Evolutionary conservation across 768 basidiomycete species (phyloP), one percentile per base, ranked within the genome.

Genomic region (Suillus cothurnatus): DNA sequence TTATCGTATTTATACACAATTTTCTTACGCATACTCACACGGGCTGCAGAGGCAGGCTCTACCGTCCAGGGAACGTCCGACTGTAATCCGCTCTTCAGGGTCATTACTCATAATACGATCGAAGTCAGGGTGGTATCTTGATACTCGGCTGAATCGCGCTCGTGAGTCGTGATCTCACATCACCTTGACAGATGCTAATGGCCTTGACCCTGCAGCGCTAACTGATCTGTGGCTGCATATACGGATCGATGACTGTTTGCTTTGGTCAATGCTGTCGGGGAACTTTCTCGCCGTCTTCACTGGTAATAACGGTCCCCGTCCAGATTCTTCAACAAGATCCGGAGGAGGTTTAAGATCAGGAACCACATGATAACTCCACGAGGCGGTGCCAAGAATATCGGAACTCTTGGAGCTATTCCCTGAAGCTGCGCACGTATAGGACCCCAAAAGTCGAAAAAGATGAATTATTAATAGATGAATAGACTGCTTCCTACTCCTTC

Each of bases 261-360:
- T 83, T 66, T 87, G 0, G 71, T 86, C 15, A 85, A 88, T 5
- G 86, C 86, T 12, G 86, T 86, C 53, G 66, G 78, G 67, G n/a
- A 55, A 9, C 41, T 21, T 26, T 32, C 36, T 62, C 0, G 66
- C 32, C 19, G n/a, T 19, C 1, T 41, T 64, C 17, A 7, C 55
- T 5, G 6, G 4, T 45, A 56, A 6, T 15, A 23, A 26, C 23
- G 3, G 19, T 36, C 34, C 17, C 28, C 36, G 11, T 43, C 28
- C 41, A 84, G 84, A 81, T 86, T 0, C 66, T 87, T 14, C 82
- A 86, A 1, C 87, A 88, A 71, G 72, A 86, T 88, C 53, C 31
- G 11, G 31, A 21, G 19, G 28, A 55, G 21, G 31, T 32, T 34
- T 55, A 21, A 34, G 32, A 31, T 53, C 19, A 21, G 31, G 53